These are phyloP conservation scores for Arthrobotrys megalospora DNA, from an alignment of 2,329 filamentous ascomycete genomes.

Conservation along the genomic window DNA sequence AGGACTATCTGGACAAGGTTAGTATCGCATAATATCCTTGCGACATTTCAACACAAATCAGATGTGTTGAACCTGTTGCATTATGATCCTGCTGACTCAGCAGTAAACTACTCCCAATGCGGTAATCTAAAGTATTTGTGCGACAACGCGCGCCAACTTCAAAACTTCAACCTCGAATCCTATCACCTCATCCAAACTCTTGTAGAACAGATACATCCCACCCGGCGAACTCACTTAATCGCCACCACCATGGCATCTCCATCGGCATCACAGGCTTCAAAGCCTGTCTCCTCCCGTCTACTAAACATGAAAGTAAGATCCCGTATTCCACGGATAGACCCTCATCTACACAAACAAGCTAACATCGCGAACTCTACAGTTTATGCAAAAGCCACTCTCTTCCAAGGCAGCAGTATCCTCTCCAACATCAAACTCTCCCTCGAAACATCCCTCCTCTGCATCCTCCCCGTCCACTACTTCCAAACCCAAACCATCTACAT, in stretches of 20 bases:
- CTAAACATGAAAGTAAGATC: constrained; percentile 55
- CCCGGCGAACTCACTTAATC: neutral
- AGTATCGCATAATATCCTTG: neutral
- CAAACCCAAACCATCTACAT: constrained; percentile 7
- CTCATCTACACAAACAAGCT: neutral
- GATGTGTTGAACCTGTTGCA: neutral
- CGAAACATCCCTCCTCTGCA: neutral
- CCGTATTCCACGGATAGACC: neutral
- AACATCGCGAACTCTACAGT: constrained; percentile 24
- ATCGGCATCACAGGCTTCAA: constrained; percentile 32
- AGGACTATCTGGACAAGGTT: too few relatives aligned
- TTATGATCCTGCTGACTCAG: neutral
- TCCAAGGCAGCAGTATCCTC: constrained; percentile 18
- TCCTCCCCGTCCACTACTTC: neutral
- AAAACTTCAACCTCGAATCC: neutral
- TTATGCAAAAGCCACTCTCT: constrained; percentile 55
- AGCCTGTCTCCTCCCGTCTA: constrained; percentile 52
- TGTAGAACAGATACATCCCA: neutral
- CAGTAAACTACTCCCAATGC: neutral
- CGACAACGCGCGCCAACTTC: constrained; percentile 5
- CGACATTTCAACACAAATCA: neutral
- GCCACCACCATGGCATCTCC: constrained; percentile 26
- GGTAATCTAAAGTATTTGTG: neutral
- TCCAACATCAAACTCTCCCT: neutral
- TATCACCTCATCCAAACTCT: neutral